These are phyloP conservation scores for Coemansia sp. DNA, from an alignment of 192 early-diverging fungal species.

Conservation along the genomic window DNA sequence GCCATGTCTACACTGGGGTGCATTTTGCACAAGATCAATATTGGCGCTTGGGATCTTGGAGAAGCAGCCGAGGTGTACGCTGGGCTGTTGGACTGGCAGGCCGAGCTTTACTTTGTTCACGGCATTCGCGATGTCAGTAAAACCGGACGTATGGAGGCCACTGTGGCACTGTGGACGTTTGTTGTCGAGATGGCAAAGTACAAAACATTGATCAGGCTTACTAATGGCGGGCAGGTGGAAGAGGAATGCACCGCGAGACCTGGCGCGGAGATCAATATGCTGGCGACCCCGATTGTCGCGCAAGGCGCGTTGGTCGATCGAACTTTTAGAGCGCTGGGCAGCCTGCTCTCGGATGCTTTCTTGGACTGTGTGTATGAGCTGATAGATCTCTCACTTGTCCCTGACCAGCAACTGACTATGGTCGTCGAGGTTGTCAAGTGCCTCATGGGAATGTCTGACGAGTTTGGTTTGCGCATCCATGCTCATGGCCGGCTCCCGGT, in stretches of 20 bases:
- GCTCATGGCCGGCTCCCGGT: conserved; percentile 21
- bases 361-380: conserved; percentile 33
- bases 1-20: conserved; percentile 66
- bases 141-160: conserved; percentile 31
- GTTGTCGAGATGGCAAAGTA: conserved; percentile 51
- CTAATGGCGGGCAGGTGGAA: conserved; percentile 38
- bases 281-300: conserved; percentile 27
- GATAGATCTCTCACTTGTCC: conserved; percentile 30
- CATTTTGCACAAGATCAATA: conserved; percentile 58
- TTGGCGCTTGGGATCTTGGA: conserved; percentile 44
- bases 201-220: conserved; percentile 43
- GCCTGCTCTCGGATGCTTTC: conserved; percentile 26
- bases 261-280: conserved; percentile 37
- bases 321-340: conserved; percentile 45
- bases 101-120: conserved; percentile 46
- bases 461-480: conserved; percentile 31
- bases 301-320: conserved; percentile 40
- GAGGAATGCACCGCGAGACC: conserved; percentile 10
- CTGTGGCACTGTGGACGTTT: conserved; percentile 45
- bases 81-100: conserved; percentile 49
- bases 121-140: conserved; percentile 34
- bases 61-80: conserved; percentile 35
- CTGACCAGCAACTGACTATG: conserved; percentile 45
- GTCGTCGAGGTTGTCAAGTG: conserved; percentile 43
- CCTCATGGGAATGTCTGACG: conserved; percentile 26